Base-by-base conservation (phyloP, 257 asterid species). In the Solanum clarkiae region DNA sequence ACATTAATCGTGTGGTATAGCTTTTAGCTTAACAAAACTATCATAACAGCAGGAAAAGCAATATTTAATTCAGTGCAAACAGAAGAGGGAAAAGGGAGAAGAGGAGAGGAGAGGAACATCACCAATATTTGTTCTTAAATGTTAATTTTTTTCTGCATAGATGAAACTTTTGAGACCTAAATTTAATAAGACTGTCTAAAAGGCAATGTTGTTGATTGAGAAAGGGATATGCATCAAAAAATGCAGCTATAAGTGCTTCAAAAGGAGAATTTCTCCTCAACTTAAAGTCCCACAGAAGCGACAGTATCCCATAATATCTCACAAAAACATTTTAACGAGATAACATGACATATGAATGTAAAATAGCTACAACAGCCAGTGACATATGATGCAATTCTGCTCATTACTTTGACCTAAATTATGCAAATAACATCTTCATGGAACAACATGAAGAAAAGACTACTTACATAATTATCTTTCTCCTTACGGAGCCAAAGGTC, bases 401-500 rank as follows among this genome's bases (percentile, higher is more conserved):
- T 1, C 49, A 10, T 57, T 29, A 3, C 6, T 26, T 29, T 53
- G 65, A 53, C 29, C 66, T 53, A 53, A 29, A 53, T 29, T 53
- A 47, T 51, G 83, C 8, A 8, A 53, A 53, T 51, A 20, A 79
- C 60, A 53, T 53, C 82, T 29, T 51, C 77, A 24, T 45, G 79
- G 79, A 45, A 45, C 4, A 18, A 14, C 16, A 60, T 63, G 75
- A 51, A 55, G 71, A 84, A 6, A 68, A 72, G 7, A 62, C 17
- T 80, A 86, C 92, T 88, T 90, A 94, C 97, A 56, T 82, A 86
- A 80, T 88, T 88, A 72, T 49, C 84, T 49, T 84, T 87, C 65
- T 93, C 94, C 85, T 93, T 81, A 17, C 97, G 96, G 85, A 94
- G 95, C 98, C 98, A 95, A 57, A 95, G 93, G 87, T 95, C 98